Conservation (phyloP, 305 asterid species). For the Fraxinus floribunda region DNA sequence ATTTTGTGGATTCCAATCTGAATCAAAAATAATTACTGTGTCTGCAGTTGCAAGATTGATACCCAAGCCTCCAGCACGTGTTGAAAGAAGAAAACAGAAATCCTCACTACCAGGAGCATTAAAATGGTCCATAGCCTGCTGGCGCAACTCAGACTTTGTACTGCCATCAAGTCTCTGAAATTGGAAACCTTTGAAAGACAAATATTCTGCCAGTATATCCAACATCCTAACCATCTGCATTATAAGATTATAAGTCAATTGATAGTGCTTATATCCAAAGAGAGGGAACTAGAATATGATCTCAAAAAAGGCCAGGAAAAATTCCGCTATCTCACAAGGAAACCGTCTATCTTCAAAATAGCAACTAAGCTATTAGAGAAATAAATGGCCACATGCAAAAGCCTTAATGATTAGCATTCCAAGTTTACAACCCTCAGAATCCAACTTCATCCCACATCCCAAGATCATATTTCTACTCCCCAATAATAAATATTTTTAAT, state of each 20-base stretch:
- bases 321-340: not conserved
- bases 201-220: slow-evolving; percentile 94
- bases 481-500: not conserved
- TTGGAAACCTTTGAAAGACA: slow-evolving; percentile 87
- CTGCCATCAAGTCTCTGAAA: slow-evolving; percentile 99
- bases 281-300: not conserved
- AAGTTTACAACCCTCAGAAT: not conserved
- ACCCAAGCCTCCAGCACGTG: slow-evolving; percentile 99
- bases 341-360: not conserved
- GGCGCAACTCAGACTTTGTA: slow-evolving; percentile 95
- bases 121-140: slow-evolving; percentile 99
- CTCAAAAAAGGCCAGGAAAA: not conserved
- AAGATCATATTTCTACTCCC: not conserved
- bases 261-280: slow-evolving; percentile 8
- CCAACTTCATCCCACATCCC: not conserved
- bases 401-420: not conserved
- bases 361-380: not conserved
- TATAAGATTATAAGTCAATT: slow-evolving; percentile 24
- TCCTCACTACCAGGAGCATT: slow-evolving; percentile 99
- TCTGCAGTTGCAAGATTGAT: slow-evolving; percentile 99
- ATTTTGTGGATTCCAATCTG: slow-evolving; percentile 99
- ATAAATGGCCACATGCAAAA: not conserved
- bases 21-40: slow-evolving; percentile 98
- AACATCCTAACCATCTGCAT: slow-evolving; percentile 97
- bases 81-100: slow-evolving; percentile 98